Evolutionary conservation across 169 alveolate genomes (phyloP).

Genomic region (Eimeria tenella): DNA sequence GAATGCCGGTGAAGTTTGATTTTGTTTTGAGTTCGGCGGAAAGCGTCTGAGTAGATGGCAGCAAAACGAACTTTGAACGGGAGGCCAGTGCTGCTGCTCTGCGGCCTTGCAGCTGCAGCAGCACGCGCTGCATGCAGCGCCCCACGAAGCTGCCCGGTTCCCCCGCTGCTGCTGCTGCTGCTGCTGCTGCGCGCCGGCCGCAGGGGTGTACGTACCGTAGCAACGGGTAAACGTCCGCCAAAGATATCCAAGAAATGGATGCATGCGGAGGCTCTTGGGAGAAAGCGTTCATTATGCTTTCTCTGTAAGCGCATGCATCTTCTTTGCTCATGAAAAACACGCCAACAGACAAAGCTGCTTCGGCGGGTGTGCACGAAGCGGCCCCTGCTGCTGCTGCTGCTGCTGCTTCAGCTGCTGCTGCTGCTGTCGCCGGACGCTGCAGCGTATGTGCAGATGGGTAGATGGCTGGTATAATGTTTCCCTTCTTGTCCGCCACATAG

Average conservation of each 20-base stretch:
- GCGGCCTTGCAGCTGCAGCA: not conserved
- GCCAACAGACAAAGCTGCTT: not conserved
- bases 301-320: not conserved
- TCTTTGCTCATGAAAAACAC: constrained; percentile 9
- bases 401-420: constrained; percentile 28
- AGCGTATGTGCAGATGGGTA: constrained; percentile 9
- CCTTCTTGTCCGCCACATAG: constrained; percentile 25
- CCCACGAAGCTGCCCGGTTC: not conserved
- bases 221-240: not conserved
- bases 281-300: not conserved
- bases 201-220: constrained; percentile 36
- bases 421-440: constrained; percentile 1
- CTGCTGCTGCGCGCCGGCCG: constrained; percentile 56
- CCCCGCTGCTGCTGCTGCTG: not conserved
- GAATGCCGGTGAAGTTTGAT: not conserved
- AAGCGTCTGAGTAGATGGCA: not conserved
- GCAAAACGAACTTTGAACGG: not conserved
- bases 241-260: not conserved
- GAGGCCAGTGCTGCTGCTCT: not conserved
- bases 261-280: not conserved
- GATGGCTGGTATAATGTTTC: not conserved
- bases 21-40: not conserved
- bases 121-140: not conserved
- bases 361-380: constrained; percentile 34
- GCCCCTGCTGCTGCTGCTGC: not conserved